Evolutionary conservation across 352 stramenopile genomes (phyloP).

Genomic region (Phytophthora tentaculata): DNA sequence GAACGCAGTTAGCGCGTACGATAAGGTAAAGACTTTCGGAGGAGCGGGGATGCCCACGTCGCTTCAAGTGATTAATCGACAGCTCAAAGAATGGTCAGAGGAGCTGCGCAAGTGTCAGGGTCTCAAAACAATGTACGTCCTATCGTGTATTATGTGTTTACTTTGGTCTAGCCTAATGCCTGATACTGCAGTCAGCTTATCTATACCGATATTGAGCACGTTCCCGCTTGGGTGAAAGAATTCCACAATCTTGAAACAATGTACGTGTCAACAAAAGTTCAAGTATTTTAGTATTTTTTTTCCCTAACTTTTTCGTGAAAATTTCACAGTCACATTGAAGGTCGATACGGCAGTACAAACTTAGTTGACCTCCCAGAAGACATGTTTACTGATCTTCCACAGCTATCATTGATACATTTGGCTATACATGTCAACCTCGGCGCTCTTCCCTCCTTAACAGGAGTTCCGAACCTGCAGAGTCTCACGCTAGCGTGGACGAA

Average conservation of each 20-base stretch:
- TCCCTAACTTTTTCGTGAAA: no score
- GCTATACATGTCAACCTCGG: constrained; percentile 9
- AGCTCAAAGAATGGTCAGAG: constrained; percentile 24
- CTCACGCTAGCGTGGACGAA: constrained; percentile 20
- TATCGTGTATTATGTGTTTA: not conserved
- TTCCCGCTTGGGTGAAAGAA: constrained; percentile 24
- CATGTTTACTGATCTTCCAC: constrained; percentile 12
- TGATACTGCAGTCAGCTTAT: no score
- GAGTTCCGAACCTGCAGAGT: constrained; percentile 10
- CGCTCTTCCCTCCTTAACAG: not conserved
- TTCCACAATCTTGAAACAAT: constrained; percentile 29
- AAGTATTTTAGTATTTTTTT: not conserved
- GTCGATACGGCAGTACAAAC: constrained; percentile 1
- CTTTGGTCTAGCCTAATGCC: no score
- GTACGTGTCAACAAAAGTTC: constrained; percentile 12
- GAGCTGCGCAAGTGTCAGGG: constrained; percentile 8
- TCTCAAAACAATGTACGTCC: constrained; percentile 51
- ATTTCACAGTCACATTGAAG: constrained; percentile 16
- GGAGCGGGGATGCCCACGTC: constrained; percentile 2
- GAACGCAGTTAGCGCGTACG: constrained; percentile 19
- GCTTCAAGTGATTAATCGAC: constrained; percentile 46
- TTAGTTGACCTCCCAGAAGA: constrained; percentile 1
- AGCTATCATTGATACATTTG: constrained; percentile 5
- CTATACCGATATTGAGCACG: constrained; percentile 20
- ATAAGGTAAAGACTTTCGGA: constrained; percentile 21